Conservation (phyloP, 371 early-diverging fungal genomes). For the Blakeslea trispora region DNA sequence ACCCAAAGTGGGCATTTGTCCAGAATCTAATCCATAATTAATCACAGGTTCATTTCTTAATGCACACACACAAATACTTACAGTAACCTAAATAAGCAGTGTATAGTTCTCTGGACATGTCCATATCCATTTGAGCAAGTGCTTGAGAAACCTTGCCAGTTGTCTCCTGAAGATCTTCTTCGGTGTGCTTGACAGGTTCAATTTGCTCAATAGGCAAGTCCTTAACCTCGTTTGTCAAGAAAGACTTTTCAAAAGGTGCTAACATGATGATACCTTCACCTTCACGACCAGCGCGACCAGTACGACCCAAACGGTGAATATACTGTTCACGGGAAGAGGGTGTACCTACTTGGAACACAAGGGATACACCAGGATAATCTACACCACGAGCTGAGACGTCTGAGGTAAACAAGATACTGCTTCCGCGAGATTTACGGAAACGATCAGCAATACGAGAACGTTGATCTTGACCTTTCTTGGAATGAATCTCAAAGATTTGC, state of each 20-base stretch:
- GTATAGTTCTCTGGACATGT: slow-evolving; percentile 56
- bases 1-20: slow-evolving; percentile 44
- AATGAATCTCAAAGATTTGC: slow-evolving; percentile 76
- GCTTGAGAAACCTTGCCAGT: slow-evolving; percentile 24
- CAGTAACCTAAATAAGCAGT: slow-evolving; percentile 73
- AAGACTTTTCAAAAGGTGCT: slow-evolving; percentile 80
- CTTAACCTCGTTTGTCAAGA: slow-evolving; percentile 54
- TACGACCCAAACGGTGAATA: slow-evolving; percentile 98
- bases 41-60: no score
- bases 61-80: no score
- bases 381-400: slow-evolving; percentile 99
- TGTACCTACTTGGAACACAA: slow-evolving; percentile 95
- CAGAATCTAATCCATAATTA: slow-evolving; percentile 31
- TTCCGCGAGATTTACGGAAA: slow-evolving; percentile 67
- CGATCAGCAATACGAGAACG: slow-evolving; percentile 73
- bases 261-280: slow-evolving; percentile 90
- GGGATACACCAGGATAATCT: slow-evolving; percentile 96
- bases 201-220: slow-evolving; percentile 57
- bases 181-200: slow-evolving; percentile 38
- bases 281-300: slow-evolving; percentile 95
- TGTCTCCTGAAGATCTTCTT: slow-evolving; percentile 29
- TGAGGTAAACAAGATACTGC: slow-evolving; percentile 91
- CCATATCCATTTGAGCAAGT: slow-evolving; percentile 41
- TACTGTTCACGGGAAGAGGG: slow-evolving; percentile 93
- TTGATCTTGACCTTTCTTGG: slow-evolving; percentile 70